These are phyloP conservation scores for Russula virescens DNA, from an alignment of 768 basidiomycete species.

Conservation along the genomic window DNA sequence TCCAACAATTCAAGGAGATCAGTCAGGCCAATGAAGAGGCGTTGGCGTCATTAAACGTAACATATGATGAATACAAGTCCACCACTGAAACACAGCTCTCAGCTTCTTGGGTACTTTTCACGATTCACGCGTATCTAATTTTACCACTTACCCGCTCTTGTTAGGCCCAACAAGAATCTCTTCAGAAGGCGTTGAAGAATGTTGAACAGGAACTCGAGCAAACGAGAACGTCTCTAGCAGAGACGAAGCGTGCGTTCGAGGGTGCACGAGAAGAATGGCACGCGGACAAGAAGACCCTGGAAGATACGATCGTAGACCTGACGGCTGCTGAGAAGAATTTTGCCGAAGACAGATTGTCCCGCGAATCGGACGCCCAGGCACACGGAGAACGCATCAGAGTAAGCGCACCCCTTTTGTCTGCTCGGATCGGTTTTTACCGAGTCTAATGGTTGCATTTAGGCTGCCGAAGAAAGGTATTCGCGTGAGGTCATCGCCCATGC, in stretches of 20 bases:
- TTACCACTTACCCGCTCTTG: neutral
- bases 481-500: slow-evolving; percentile 83
- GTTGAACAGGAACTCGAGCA: slow-evolving; percentile 51
- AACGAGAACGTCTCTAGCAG: slow-evolving; percentile 44
- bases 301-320: slow-evolving; percentile 78
- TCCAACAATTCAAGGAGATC: slow-evolving; percentile 83
- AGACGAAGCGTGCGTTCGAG: slow-evolving; percentile 62
- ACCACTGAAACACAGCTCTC: slow-evolving; percentile 65
- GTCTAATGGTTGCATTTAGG: slow-evolving; percentile 32
- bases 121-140: neutral
- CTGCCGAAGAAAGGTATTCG: slow-evolving; percentile 76
- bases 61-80: slow-evolving; percentile 75
- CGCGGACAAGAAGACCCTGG: slow-evolving; percentile 74
- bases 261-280: slow-evolving; percentile 63
- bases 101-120: slow-evolving; percentile 53
- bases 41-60: slow-evolving; percentile 58
- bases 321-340: slow-evolving; percentile 65
- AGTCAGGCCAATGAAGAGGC: slow-evolving; percentile 78
- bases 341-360: slow-evolving; percentile 54
- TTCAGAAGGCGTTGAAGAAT: slow-evolving; percentile 55
- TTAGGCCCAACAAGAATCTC: slow-evolving; percentile 57
- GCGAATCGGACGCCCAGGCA: slow-evolving; percentile 59
- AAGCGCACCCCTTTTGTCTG: slow-evolving; percentile 16
- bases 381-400: slow-evolving; percentile 70
- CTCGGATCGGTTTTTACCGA: neutral